Conservation (phyloP, 2,329 filamentous ascomycete genomes). For the Raffaelea ambrosiae region DNA sequence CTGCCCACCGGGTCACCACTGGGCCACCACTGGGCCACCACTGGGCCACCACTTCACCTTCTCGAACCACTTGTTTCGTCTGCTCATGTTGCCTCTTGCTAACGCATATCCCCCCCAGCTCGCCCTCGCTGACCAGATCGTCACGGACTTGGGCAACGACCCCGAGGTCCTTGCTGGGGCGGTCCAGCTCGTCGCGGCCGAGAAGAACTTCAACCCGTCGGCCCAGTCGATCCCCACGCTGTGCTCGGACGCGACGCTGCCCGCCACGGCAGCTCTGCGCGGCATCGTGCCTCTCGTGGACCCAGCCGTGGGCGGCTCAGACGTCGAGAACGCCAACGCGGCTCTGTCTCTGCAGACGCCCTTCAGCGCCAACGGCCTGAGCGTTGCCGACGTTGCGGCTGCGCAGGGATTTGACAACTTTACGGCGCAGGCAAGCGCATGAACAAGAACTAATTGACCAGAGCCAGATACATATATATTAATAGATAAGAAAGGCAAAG, state of each 20-base stretch:
- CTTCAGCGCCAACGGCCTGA: constrained; percentile 51
- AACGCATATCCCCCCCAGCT: too few relatives aligned
- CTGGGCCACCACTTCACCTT: too few relatives aligned
- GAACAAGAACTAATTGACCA: too few relatives aligned
- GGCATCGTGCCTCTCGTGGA: constrained; percentile 62
- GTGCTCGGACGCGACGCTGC: constrained; percentile 55
- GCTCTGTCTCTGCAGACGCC: constrained; percentile 41
- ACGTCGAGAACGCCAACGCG: constrained; percentile 52
- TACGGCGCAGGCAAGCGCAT: constrained; percentile 29
- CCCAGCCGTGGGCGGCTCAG: constrained; percentile 49
- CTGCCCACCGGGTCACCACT: too few relatives aligned
- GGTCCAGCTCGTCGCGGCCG: constrained; percentile 14
- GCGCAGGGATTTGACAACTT: constrained; percentile 58
- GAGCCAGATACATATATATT: too few relatives aligned
- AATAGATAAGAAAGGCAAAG: too few relatives aligned
- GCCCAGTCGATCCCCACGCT: constrained; percentile 50
- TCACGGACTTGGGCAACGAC: constrained; percentile 50
- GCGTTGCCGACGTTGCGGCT: constrained; percentile 54
- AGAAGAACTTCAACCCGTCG: constrained; percentile 35
- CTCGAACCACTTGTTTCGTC: too few relatives aligned
- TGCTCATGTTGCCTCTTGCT: too few relatives aligned
- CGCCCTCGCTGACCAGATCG: constrained; percentile 54
- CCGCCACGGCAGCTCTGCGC: constrained; percentile 50
- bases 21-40: too few relatives aligned
- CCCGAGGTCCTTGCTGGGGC: constrained; percentile 53